Evolutionary conservation across 208 protist genomes (phyloP).

Genomic region (Porcisia hertigi): DNA sequence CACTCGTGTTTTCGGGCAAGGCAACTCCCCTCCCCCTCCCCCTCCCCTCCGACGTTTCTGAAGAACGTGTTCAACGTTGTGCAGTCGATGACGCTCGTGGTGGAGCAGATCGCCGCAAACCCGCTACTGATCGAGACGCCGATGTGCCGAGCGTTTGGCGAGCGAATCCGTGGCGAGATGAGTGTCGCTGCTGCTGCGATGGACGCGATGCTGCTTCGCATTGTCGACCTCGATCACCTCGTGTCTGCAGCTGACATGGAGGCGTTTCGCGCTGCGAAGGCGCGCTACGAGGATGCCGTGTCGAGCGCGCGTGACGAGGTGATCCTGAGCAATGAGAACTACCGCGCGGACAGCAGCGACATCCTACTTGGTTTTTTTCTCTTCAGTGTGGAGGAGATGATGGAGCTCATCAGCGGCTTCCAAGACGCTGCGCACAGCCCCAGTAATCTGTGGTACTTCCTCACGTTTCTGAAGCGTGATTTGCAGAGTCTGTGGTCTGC

Average conservation of each 20-base stretch:
- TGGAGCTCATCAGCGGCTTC: conserved; percentile 65
- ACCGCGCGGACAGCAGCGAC: conserved; percentile 79
- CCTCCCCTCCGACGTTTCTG: conserved; percentile 37
- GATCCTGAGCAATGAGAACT: conserved; percentile 83
- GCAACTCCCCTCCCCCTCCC: not conserved
- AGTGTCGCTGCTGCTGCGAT: conserved; percentile 65
- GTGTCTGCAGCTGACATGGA: conserved; percentile 61
- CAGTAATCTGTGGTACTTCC: conserved; percentile 62
- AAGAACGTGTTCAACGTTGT: conserved; percentile 58
- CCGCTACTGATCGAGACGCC: conserved; percentile 67
- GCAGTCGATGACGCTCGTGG: conserved; percentile 71
- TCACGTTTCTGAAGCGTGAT: conserved; percentile 56
- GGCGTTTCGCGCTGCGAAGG: conserved; percentile 47
- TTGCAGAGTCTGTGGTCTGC: conserved; percentile 53
- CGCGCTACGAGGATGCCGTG: conserved; percentile 73
- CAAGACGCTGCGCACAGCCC: conserved; percentile 35
- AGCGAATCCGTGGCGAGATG: conserved; percentile 52
- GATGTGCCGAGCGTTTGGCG: conserved; percentile 69
- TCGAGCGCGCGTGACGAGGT: conserved; percentile 70
- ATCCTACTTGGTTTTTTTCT: conserved; percentile 85
- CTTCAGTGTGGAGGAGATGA: conserved; percentile 82
- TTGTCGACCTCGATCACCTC: conserved; percentile 57
- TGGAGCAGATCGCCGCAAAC: conserved; percentile 72
- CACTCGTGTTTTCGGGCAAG: no score
- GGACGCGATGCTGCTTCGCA: conserved; percentile 76